Percentiles rank a stretch among this genome's conserved stretches.
phyloP scores from a whole-genome alignment of 1,284 basidiomycete genomes.

The Tilletia horrida region DNA sequence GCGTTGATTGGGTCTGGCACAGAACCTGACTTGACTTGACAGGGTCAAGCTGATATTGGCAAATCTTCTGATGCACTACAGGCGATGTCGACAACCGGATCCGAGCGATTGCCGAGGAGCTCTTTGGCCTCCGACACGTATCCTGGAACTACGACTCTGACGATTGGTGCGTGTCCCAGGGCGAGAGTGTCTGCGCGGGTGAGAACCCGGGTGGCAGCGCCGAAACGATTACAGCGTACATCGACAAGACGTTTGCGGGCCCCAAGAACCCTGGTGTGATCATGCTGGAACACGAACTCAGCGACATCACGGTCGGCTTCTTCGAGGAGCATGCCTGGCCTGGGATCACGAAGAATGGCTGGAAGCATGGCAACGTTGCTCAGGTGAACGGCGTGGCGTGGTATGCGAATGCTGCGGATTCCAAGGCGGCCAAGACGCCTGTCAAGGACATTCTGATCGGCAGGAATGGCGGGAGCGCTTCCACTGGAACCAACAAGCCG shows the following conservation, averaged over 20 bases:
- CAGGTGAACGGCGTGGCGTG: constrained; percentile 32
- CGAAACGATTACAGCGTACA: constrained; percentile 30
- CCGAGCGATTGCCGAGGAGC: constrained; percentile 44
- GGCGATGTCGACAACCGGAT: constrained; percentile 50
- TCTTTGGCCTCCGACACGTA: constrained; percentile 55
- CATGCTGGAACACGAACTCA: constrained; percentile 47
- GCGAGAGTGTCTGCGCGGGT: constrained; percentile 33
- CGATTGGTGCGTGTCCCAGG: constrained; percentile 48
- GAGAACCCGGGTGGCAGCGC: constrained; percentile 28
- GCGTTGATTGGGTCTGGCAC: neutral
- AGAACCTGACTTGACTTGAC: too few relatives aligned
- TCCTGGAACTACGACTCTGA: constrained; percentile 56
- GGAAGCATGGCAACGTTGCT: constrained; percentile 57
- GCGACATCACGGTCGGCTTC: constrained; percentile 54
- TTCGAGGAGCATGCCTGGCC: constrained; percentile 68
- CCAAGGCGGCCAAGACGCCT: neutral
- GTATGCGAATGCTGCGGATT: constrained; percentile 37
- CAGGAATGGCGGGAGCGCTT: neutral
- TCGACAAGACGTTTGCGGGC: constrained; percentile 29
- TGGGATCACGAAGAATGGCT: constrained; percentile 65
- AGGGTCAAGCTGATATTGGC: too few relatives aligned
- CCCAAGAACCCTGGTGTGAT: constrained; percentile 39
- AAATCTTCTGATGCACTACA: constrained; percentile 5
- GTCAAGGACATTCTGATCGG: neutral
- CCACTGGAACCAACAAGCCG: neutral